Percentiles rank a stretch among this genome's conserved stretches.
phyloP scores from a whole-genome alignment of 1,284 basidiomycete species.

The Ustilago shanxiensis region DNA sequence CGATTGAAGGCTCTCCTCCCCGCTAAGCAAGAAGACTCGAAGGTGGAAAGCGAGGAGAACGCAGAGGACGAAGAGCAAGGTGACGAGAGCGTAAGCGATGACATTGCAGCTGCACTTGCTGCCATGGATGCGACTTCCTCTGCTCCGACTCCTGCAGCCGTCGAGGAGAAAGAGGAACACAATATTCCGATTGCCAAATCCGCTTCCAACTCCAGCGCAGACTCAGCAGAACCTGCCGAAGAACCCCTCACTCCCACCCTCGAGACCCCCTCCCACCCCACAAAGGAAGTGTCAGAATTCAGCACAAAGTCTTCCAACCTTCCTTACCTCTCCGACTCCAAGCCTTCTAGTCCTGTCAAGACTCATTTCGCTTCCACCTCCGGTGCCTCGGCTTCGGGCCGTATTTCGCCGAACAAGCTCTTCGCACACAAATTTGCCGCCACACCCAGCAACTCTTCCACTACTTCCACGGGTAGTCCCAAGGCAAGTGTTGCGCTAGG shows the following conservation, averaged over 20 bases:
- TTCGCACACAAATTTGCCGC: constrained; percentile 40
- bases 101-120: constrained; percentile 32
- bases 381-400: constrained; percentile 7
- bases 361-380: constrained; percentile 7
- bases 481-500: constrained; percentile 27
- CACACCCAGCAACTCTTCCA: constrained; percentile 1
- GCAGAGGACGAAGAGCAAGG: constrained; percentile 17
- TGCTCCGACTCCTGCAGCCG: background rate
- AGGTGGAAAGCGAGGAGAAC: constrained; percentile 4
- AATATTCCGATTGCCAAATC: constrained; percentile 23
- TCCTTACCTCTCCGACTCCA: constrained; percentile 3
- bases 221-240: constrained; percentile 11
- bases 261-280: constrained; percentile 1
- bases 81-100: constrained; percentile 25
- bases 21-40: constrained; percentile 6
- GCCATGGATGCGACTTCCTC: constrained; percentile 24
- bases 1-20: constrained; percentile 57
- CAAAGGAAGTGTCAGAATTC: background rate
- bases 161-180: constrained; percentile 5
- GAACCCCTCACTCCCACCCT: constrained; percentile 30
- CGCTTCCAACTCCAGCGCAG: constrained; percentile 24
- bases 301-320: background rate
- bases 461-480: background rate
- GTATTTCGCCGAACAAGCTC: constrained; percentile 49
- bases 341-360: constrained; percentile 12